Base-by-base conservation (phyloP, 768 basidiomycete genomes). In the Pisolithus microcarpus region DNA sequence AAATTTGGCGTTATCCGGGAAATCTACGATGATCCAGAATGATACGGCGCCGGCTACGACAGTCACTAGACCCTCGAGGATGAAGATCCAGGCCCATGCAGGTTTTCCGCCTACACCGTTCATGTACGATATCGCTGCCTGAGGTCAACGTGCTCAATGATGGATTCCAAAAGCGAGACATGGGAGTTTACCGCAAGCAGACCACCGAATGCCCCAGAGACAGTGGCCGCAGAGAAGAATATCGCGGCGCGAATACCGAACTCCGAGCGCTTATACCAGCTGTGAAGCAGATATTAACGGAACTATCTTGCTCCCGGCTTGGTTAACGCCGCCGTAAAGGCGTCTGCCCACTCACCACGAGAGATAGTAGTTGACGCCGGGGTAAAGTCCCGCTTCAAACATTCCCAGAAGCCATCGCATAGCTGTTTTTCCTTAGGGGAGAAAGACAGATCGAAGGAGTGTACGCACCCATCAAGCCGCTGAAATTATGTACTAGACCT, bases 181-280 rank as follows among this genome's bases (percentile, higher is more conserved):
- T 13, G 40, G 43, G 23, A 23, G 16, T 56, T 52, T 53, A 85
- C 85, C 34, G 85, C 84, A 44, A 88, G 78, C 18, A 87, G 69
- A 46, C 85, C 85, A 48, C 85, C 85, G 56, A 90, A 90, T 19
- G 87, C 87, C n/a, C 88, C 90, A 2, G 86, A 82, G 0, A 87
- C 78, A 2, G 85, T 88, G 0, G 88, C 87, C 3, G 88, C 84
- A 0, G 81, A 80, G 69, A 87, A 88, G 69, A 87, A 88, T 26
- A 87, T 59, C 0, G 84, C 81, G 23, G 81, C 75, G 7, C 66
- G 71, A 48, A 78, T 71, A 52, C 85, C 87, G 55, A 87, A 87
- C 60, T 91, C 90, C 13, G 81, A 81, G 34, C 87, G 84, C 58
- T 58, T 74, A 68, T 82, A 82, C 80, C 80, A 82, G 54, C 75